Evolutionary conservation across 129 eudicot species (phyloP), one percentile per base, ranked within the genome.

Genomic region (Ambrosia trifida): DNA sequence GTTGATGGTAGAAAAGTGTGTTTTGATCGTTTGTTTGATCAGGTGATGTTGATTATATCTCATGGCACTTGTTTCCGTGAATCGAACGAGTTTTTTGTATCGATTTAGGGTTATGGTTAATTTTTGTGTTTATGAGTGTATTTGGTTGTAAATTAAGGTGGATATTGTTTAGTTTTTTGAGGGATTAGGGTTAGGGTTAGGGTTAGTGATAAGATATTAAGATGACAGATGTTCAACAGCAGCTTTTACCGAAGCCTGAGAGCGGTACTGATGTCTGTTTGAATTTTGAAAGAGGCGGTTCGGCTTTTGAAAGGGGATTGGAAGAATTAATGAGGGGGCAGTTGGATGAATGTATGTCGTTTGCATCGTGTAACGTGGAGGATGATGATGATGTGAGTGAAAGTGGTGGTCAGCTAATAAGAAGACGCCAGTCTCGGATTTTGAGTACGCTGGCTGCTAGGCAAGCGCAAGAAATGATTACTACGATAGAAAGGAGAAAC

Each of bases 401-500:
- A 30, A 85, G 67, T 53, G 96, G 85, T 36, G 95, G 83, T 70
- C 95, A 76, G 58, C 85, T 87, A 12, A 83, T 92, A 68, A 87
- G 96, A 73, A 86, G 98, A 84, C 79, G 98, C 38, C 81, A 95
- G 80, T 92, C 98, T 0, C 75, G 89, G 65, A 86, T 85, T 54
- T 72, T 92, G 71, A 87, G 88, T 53, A 65, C 89, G 70, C 89
- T 95, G 98, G 98, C 98, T 46, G 96, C 94, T 4, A 75, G 96
- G 36, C 97, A 88, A 68, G 97, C 98, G 0, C 91, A 89, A 50
- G 96, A 89, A 75, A 89, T 89, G 98, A 89, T 93, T 72, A 89
- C 95, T 8, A 93, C 96, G 0, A 93, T 93, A 2, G 98, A 93
- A 79, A 89, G 98, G 75, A 83, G 98, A 79, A 93, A 87, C n/a